Base-by-base conservation (phyloP, 805 yeast species). In the Priceomyces melissophilus region DNA sequence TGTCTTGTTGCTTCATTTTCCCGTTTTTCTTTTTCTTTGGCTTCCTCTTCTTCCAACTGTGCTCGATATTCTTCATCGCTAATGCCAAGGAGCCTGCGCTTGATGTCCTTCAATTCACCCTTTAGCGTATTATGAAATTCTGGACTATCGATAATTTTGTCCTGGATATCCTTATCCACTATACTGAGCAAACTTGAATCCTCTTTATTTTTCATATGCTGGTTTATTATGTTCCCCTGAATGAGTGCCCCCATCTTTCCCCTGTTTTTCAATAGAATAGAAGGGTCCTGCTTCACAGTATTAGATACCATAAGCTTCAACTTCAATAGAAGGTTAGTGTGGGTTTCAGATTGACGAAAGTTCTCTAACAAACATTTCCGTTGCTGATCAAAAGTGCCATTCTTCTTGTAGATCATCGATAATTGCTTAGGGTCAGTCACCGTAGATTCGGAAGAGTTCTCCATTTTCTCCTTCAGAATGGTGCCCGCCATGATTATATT, bases 231-330 rank as follows among this genome's bases (percentile, higher is more conserved):
- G 28, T 71, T 74, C 2, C 81, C 78, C 47, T 76, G 81, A 2
- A 77, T 70, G 43, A 76, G 53, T 0, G 81, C 81, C 0, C 72
- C 73, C 52, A 73, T 61, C 36, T 69, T 73, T 2, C 79, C 81
- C 39, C 65, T 71, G 54, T 76, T 77, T 49, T 74, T 66, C 46
- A 65, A 54, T 14, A 77, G 53, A 12, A 77, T 65, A 13, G 66
- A 55, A 1, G 81, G 81, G 46, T 77, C 79, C 28, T 67, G 60
- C 35, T 66, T 61, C 16, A 76, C 69, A 45, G 75, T 76, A 32
- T 60, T 54, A 42, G 72, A 77, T 3, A 77, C 67, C 54, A 76
- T 54, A 17, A 70, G 50, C 35, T 65, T 61, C 32, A 76, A 52
- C 43, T 73, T 62, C 20, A 61, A 52, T 16, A 69, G 53, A 15